Conservation (phyloP, 495 filamentous ascomycete genomes). For the Mycothermus thermophilus region DNA sequence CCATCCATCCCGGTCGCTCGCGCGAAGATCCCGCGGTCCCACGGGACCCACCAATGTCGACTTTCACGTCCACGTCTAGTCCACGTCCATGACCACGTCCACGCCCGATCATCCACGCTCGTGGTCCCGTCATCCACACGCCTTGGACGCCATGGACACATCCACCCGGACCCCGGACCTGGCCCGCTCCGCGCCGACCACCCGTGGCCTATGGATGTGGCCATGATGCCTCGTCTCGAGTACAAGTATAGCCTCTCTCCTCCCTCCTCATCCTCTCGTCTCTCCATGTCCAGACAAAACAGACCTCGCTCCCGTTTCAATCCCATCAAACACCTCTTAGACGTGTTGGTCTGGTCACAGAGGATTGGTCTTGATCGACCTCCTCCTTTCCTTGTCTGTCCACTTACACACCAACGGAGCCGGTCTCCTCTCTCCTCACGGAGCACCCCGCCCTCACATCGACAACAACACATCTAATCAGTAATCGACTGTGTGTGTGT, state of each 20-base stretch:
- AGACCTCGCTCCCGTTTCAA: slow-evolving; percentile 10
- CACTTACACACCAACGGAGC: slow-evolving; percentile 22
- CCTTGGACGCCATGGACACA: too few relatives aligned
- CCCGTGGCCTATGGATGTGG: slow-evolving; percentile 23
- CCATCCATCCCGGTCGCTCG: too few relatives aligned
- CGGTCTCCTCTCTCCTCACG: slow-evolving; percentile 23
- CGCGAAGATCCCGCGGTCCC: too few relatives aligned
- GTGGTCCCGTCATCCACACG: too few relatives aligned
- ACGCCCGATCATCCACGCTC: too few relatives aligned
- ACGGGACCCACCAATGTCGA: too few relatives aligned
- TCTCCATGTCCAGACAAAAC: slow-evolving; percentile 20
- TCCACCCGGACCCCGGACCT: too few relatives aligned
- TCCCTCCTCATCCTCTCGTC: slow-evolving; percentile 22
- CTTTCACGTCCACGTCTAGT: too few relatives aligned
- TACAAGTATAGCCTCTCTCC: slow-evolving; percentile 22
- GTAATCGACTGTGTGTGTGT: slow-evolving; percentile 26
- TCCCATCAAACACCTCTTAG: slow-evolving; percentile 7
- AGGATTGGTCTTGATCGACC: slow-evolving; percentile 11
- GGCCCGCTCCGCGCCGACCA: slow-evolving; percentile 22
- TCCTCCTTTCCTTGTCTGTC: slow-evolving; percentile 12
- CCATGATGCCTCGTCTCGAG: slow-evolving; percentile 14
- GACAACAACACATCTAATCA: slow-evolving; percentile 16
- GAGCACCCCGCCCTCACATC: slow-evolving; percentile 1
- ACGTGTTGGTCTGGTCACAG: slow-evolving; percentile 19
- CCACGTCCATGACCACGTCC: too few relatives aligned